phyloP scores from a whole-genome alignment of 345 rosid species.

The Trapa incisa region DNA sequence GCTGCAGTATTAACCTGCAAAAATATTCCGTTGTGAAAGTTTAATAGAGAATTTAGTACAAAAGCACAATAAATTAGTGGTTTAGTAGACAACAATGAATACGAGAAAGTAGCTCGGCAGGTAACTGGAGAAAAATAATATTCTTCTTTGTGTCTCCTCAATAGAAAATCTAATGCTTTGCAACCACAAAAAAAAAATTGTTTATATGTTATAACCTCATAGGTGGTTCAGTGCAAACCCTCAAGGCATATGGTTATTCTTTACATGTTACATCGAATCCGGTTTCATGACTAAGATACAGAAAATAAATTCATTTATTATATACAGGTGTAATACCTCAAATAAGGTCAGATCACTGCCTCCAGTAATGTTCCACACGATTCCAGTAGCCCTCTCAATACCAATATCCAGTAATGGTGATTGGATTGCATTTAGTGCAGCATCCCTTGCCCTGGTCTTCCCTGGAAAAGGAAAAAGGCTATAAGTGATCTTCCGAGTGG shows the following conservation, averaged over 20 bases:
- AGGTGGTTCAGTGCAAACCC: not conserved
- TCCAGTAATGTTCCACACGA: slow-evolving; percentile 98
- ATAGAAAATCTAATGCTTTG: too few relatives aligned
- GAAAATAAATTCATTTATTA: not conserved
- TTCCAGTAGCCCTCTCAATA: slow-evolving; percentile 97
- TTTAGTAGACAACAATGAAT: not conserved
- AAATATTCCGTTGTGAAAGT: not conserved
- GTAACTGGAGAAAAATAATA: not conserved
- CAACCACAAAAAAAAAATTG: too few relatives aligned
- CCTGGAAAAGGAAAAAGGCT: slow-evolving; percentile 25
- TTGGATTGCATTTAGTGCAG: slow-evolving; percentile 92
- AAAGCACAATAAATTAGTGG: not conserved
- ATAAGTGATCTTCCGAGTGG: not conserved
- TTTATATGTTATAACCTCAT: not conserved
- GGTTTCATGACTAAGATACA: not conserved
- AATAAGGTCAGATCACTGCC: slow-evolving; percentile 81
- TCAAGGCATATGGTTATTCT: not conserved
- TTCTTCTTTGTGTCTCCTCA: not conserved
- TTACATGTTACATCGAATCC: not conserved
- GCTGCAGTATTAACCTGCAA: slow-evolving; percentile 91
- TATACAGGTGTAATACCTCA: slow-evolving; percentile 39
- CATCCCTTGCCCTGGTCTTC: slow-evolving; percentile 95
- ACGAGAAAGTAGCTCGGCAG: not conserved
- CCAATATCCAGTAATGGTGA: slow-evolving; percentile 93
- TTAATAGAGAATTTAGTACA: not conserved